Percentiles rank a stretch among this genome's conserved stretches.
phyloP scores from a whole-genome alignment of 192 early-diverging fungal genomes.

The Dispira parvispora region DNA sequence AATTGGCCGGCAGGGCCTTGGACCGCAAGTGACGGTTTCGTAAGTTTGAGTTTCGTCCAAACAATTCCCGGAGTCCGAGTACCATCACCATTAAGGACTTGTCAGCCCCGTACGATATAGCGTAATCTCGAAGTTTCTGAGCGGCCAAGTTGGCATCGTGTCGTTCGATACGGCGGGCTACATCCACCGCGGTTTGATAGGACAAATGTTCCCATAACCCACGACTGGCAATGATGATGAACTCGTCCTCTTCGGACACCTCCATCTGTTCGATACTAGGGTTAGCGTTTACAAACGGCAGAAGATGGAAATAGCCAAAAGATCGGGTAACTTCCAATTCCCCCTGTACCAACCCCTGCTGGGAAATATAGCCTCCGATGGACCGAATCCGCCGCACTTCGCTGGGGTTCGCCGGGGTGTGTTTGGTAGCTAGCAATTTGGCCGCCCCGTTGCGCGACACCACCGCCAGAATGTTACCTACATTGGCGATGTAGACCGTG shows the following conservation, averaged over 20 bases:
- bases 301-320: slow-evolving; percentile 74
- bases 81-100: slow-evolving; percentile 78
- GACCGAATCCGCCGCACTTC: slow-evolving; percentile 61
- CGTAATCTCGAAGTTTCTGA: slow-evolving; percentile 71
- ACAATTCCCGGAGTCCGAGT: slow-evolving; percentile 67
- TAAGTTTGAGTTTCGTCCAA: slow-evolving; percentile 17
- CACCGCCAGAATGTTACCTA: slow-evolving; percentile 69
- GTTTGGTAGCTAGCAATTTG: slow-evolving; percentile 50
- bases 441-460: slow-evolving; percentile 54
- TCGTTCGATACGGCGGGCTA: slow-evolving; percentile 55
- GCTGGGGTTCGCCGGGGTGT: slow-evolving; percentile 44
- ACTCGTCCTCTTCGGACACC: slow-evolving; percentile 65
- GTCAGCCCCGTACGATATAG: slow-evolving; percentile 60
- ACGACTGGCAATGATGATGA: slow-evolving; percentile 54
- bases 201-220: slow-evolving; percentile 67
- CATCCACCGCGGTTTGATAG: slow-evolving; percentile 65
- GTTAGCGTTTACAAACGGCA: slow-evolving; percentile 70
- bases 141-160: slow-evolving; percentile 58
- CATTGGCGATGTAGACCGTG: slow-evolving; percentile 69
- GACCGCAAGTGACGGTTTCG: slow-evolving; percentile 2
- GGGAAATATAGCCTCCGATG: slow-evolving; percentile 67
- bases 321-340: slow-evolving; percentile 57
- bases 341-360: slow-evolving; percentile 52
- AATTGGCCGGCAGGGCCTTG: slow-evolving; percentile 6
- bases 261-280: slow-evolving; percentile 56